These are phyloP conservation scores for Skeletonema costatum DNA, from an alignment of 108 stramenopile genomes.

Conservation along the genomic window DNA sequence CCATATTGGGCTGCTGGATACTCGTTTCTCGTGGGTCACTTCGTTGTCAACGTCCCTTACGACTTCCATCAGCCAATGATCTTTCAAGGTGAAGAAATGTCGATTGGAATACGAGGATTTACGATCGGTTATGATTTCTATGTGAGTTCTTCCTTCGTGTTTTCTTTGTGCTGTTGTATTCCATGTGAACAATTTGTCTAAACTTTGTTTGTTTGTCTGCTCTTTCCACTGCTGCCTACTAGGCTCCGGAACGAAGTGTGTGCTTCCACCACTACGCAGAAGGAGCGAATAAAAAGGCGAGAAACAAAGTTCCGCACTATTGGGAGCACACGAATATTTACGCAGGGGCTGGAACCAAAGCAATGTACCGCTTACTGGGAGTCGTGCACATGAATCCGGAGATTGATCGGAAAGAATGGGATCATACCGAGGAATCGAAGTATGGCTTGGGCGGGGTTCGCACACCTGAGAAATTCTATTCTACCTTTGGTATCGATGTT, in stretches of 20 bases:
- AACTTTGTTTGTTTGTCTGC: background rate
- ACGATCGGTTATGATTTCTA: slow-evolving; percentile 92
- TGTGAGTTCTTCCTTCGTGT: background rate
- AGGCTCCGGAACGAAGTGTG: slow-evolving; percentile 78
- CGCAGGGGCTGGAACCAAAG: slow-evolving; percentile 49
- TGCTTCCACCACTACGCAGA: slow-evolving; percentile 88
- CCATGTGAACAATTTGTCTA: background rate
- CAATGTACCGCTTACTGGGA: slow-evolving; percentile 67
- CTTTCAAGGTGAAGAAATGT: slow-evolving; percentile 93
- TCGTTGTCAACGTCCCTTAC: slow-evolving; percentile 86
- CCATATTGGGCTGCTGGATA: slow-evolving; percentile 95
- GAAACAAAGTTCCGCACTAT: slow-evolving; percentile 69
- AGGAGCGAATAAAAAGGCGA: slow-evolving; percentile 51
- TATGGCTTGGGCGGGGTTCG: slow-evolving; percentile 87
- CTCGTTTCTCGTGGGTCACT: slow-evolving; percentile 83
- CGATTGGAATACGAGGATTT: slow-evolving; percentile 84
- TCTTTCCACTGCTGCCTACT: background rate
- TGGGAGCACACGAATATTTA: slow-evolving; percentile 63
- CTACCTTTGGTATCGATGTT: slow-evolving; percentile 85
- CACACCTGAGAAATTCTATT: slow-evolving; percentile 79
- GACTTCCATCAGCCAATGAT: slow-evolving; percentile 75
- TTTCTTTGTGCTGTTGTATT: background rate
- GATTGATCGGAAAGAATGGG: slow-evolving; percentile 35
- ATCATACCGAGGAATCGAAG: slow-evolving; percentile 52
- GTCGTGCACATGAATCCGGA: slow-evolving; percentile 88